Conservation (phyloP, 495 filamentous ascomycete species). For the Lasiosphaeria miniovina region DNA sequence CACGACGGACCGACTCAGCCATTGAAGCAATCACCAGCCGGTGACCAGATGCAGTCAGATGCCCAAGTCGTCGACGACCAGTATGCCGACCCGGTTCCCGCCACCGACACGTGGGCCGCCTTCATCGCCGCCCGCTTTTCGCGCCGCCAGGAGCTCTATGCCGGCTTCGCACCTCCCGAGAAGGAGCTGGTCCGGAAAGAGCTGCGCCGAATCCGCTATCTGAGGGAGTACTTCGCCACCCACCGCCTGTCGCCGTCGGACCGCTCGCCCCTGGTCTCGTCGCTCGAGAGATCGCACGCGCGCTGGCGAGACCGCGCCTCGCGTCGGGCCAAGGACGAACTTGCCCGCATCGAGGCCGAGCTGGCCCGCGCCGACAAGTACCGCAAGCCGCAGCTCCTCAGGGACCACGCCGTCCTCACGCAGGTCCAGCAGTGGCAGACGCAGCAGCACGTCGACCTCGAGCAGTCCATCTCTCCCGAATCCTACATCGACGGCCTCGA, state of each 20-base stretch:
- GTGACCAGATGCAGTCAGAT: conserved; percentile 15
- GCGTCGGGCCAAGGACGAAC: conserved; percentile 12
- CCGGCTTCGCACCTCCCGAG: conserved; percentile 18
- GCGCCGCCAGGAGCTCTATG: conserved; percentile 20
- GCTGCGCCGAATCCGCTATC: conserved; percentile 24
- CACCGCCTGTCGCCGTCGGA: conserved; percentile 21
- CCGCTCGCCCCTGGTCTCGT: conserved; percentile 12
- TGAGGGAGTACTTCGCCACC: conserved; percentile 21
- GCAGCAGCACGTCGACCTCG: conserved; percentile 9
- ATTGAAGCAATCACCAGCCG: background rate
- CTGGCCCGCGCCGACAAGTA: conserved; percentile 11
- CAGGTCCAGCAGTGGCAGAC: conserved; percentile 25
- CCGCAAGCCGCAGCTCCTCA: conserved; percentile 9
- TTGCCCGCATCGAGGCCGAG: conserved; percentile 16
- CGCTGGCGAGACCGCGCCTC: conserved; percentile 18
- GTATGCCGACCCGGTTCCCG: conserved; percentile 23
- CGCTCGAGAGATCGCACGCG: conserved; percentile 19
- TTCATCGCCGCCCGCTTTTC: conserved; percentile 24
- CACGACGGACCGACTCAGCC: too few species aligned
- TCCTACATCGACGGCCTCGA: conserved; percentile 21
- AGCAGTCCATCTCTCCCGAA: conserved; percentile 15
- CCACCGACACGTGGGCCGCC: conserved; percentile 26
- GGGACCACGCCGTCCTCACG: conserved; percentile 19
- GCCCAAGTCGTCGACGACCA: conserved; percentile 17
- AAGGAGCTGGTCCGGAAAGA: conserved; percentile 26